phyloP scores from a whole-genome alignment of 306 rosid genomes.

The Prunus kanzakura region DNA sequence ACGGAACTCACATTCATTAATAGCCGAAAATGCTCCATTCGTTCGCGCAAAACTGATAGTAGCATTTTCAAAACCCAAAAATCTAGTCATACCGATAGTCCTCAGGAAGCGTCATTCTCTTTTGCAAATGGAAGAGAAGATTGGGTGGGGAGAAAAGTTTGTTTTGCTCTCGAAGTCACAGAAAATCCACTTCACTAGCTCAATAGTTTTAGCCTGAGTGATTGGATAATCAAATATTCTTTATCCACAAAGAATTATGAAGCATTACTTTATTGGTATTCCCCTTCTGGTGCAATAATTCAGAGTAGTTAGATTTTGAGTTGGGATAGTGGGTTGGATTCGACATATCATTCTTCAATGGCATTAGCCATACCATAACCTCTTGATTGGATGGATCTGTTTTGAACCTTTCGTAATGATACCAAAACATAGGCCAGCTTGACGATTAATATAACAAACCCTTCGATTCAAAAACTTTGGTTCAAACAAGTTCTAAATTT shows the following conservation, averaged over 20 bases:
- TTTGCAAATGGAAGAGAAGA: neutral
- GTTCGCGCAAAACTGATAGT: too few species aligned
- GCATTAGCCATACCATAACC: neutral
- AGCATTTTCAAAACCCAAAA: neutral
- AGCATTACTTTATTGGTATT: neutral
- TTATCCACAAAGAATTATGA: neutral
- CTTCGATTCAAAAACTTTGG: neutral
- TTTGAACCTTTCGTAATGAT: neutral
- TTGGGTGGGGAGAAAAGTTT: neutral
- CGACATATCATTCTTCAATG: neutral
- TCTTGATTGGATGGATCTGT: neutral
- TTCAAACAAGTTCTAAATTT: neutral
- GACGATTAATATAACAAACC: neutral
- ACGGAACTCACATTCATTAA: too few species aligned
- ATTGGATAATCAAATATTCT: too few species aligned
- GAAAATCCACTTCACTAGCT: neutral
- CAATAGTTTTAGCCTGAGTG: neutral
- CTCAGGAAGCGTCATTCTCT: neutral
- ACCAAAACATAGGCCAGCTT: too few species aligned
- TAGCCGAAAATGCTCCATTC: too few species aligned
- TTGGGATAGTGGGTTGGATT: neutral
- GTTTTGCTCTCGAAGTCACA: neutral
- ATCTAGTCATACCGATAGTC: neutral
- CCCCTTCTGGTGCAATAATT: neutral
- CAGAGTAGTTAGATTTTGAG: neutral